Base-by-base conservation (phyloP, 495 filamentous ascomycete genomes). In the Tuber calosporum region DNA sequence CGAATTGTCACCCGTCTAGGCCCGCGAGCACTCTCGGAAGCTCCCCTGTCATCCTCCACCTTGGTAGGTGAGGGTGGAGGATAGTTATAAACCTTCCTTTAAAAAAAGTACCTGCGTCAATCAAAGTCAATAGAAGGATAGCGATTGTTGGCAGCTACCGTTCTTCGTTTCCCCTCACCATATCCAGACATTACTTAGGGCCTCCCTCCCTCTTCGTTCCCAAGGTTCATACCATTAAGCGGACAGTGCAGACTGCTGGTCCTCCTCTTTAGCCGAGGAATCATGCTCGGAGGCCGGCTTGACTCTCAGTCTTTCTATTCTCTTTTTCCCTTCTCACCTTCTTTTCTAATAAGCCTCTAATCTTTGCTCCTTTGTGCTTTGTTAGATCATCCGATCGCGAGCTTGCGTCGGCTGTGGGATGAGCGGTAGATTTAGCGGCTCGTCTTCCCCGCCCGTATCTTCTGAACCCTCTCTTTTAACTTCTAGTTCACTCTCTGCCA, bases 181-280 rank as follows among this genome's bases (percentile, higher is more conserved):
- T 62, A 2, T n/a, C 53, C 53, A 62, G 26, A 62, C 26, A 30
- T 26, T 13, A 1, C 53, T 6, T 13, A 34, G 53, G 26, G 13
- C 53, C 53, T 62, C 4, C 26, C 53, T 34, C 7, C 53, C 53
- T 30, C 53, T 4, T 62, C 53, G 34, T 34, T 19, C 53, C 4
- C 26, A 34, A 9, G 26, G 26, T 19, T 34, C 26, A 62, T 62
- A 34, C 30, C 30, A 34, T 17, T 13, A 34, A 30, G 0, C 7
- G 53, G 26, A n/a, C 53, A 75, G 30, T 77, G 76, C 62, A 78
- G 70, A 69, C 41, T 77, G 45, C 76, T 78, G 19, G 75, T 38
- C 68, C 74, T 78, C 53, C 76, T 71, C n/a, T 74, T 78, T 66
- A 74, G 70, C 70, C 77, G 75, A 66, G 76, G 73, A 62, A 74